Base-by-base conservation (phyloP, 768 basidiomycete genomes). In the Tylopilus felleus region DNA sequence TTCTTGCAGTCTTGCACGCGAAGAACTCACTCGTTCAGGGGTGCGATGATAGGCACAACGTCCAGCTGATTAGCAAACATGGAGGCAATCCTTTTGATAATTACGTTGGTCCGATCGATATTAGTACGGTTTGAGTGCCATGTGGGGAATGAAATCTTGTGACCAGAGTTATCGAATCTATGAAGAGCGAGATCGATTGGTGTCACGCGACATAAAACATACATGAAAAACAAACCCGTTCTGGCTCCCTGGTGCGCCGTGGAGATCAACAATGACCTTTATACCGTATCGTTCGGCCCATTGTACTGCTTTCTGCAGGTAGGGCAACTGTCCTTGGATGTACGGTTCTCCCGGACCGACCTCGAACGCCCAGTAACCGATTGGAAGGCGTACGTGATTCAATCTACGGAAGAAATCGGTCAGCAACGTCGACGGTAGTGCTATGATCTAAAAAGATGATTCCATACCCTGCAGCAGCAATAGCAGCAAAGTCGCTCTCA, bases 341-440 rank as follows among this genome's bases (percentile, higher is more conserved):
- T 79, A 92, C 8, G 91, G 92, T 62, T 93, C 87, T 5, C 89
- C 89, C 13, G 77, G 75, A 21, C 80, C 78, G 33, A 92, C 83
- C 53, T 94, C 90, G 62, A 86, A 92, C 1, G 88, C 91, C 90
- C 90, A 95, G 69, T 90, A 96, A 13, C 92, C 93, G 41, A 95
- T 89, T 14, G 91, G 90, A 35, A 93, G 64, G 43, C 90, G 83
- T 52, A 93, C 86, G 68, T 91, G 89, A 64, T 91, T 93, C 49
- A 92, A 74, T 16, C 89, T 88, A 62, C 10, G n/a, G 41, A 43
- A 22, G 21, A 43, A 47, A 50, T 48, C 23, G 56, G 43, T 38
- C 36, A 54, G 57, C 50, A n/a, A 41, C 47, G 33, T 50, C 25
- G 51, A 39, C 27, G 49, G n/a, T 29, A 28, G 43, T 6, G 23